A percentile compares a stretch with the other conserved stretches of the same genome.
Evolutionary conservation across 2,329 filamentous ascomycete species (phyloP).

Genomic region (Gaeumannomyces sp.): DNA sequence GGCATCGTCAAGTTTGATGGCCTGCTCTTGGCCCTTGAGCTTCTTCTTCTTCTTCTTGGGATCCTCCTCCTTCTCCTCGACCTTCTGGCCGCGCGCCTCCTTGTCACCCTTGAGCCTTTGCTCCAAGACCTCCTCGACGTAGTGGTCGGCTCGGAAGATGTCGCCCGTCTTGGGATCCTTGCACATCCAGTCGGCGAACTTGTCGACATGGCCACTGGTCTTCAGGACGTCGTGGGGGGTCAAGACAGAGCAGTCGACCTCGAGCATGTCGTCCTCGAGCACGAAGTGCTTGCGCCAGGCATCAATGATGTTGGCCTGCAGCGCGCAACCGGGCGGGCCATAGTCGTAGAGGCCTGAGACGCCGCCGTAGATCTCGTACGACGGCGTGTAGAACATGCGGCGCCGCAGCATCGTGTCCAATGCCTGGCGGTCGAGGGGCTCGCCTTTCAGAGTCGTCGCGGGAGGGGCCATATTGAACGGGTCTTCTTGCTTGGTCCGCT

Average conservation of each 20-base stretch:
- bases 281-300: constrained; percentile 92
- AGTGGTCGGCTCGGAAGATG: constrained; percentile 91
- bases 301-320: constrained; percentile 84
- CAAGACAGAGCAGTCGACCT: constrained; percentile 89
- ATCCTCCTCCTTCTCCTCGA: constrained; percentile 59
- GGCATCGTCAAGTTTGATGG: constrained; percentile 79
- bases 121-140: constrained; percentile 92
- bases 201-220: constrained; percentile 93
- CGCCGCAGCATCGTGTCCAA: constrained; percentile 84
- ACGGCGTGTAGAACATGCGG: constrained; percentile 88
- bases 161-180: constrained; percentile 97
- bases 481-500: constrained; percentile 11
- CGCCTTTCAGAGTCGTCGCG: constrained; percentile 76
- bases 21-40: constrained; percentile 76
- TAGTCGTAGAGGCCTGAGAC: constrained; percentile 89
- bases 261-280: constrained; percentile 89
- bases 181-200: constrained; percentile 99
- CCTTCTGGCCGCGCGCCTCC: constrained; percentile 78
- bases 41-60: constrained; percentile 61
- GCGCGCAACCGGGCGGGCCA: constrained; percentile 78
- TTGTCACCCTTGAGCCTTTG: constrained; percentile 82
- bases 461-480: constrained; percentile 39
- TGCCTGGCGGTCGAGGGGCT: constrained; percentile 75
- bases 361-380: constrained; percentile 92
- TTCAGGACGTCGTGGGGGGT: constrained; percentile 92